These are phyloP conservation scores for Apophysomyces trapeziformis DNA, from an alignment of 371 early-diverging fungal species.

Conservation along the genomic window DNA sequence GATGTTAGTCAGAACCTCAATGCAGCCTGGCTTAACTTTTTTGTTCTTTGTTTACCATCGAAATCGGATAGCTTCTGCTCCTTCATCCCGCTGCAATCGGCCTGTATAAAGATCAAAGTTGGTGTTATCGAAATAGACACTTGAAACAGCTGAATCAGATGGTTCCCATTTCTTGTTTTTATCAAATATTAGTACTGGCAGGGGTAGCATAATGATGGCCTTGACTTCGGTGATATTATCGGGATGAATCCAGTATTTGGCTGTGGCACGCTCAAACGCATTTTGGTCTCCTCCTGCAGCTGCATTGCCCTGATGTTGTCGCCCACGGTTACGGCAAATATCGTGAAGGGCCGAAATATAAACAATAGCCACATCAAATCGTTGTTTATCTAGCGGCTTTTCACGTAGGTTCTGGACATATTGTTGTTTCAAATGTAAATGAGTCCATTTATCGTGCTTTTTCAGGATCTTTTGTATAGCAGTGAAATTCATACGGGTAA, in stretches of 20 bases:
- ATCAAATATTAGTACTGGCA: constrained; percentile 93
- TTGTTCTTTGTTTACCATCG: constrained; percentile 80
- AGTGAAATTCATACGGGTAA: constrained; percentile 89
- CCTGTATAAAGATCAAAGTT: constrained; percentile 91
- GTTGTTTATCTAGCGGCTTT: constrained; percentile 49
- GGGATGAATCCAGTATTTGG: constrained; percentile 99
- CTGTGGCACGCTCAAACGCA: constrained; percentile 86
- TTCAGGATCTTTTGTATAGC: constrained; percentile 95
- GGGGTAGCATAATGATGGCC: constrained; percentile 87
- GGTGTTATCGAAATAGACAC: constrained; percentile 95
- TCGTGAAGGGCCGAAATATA: constrained; percentile 52
- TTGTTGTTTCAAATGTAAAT: constrained; percentile 74
- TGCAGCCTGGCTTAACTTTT: constrained; percentile 42
- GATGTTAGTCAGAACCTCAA: constrained; percentile 37
- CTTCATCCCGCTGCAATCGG: constrained; percentile 91
- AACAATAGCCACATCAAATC: constrained; percentile 63
- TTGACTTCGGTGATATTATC: constrained; percentile 98
- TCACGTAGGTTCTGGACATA: constrained; percentile 81
- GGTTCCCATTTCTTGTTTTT: constrained; percentile 59
- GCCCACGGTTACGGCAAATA: constrained; percentile 41
- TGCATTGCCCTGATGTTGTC: constrained; percentile 32
- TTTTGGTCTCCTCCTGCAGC: constrained; percentile 71
- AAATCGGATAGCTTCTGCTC: constrained; percentile 90
- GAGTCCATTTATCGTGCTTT: constrained; percentile 88
- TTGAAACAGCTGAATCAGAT: constrained; percentile 74